These are phyloP conservation scores for Ambrosiella xylebori DNA, from an alignment of 2,329 filamentous ascomycete species.

Conservation along the genomic window DNA sequence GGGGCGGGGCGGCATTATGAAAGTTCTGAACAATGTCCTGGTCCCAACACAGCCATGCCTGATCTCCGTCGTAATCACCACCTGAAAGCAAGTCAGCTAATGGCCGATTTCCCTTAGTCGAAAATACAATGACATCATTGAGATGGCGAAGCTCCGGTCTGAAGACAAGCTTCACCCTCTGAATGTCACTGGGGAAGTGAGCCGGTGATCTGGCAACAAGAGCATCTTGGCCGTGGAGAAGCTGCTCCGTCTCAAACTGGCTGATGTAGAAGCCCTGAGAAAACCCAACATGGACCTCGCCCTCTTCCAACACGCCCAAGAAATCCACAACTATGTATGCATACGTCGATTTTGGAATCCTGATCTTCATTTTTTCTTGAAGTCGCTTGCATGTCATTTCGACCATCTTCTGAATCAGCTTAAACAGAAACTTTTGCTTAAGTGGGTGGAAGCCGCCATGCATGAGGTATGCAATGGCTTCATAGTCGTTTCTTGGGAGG, in stretches of 20 bases:
- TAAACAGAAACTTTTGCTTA: constrained; percentile 30
- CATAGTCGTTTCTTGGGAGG: constrained; percentile 31
- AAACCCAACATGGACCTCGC: constrained; percentile 52
- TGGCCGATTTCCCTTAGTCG: constrained; percentile 40
- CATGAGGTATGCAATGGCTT: constrained; percentile 37
- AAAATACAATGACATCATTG: constrained; percentile 67
- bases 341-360: constrained; percentile 42
- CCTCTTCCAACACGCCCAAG: constrained; percentile 37
- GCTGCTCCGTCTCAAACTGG: constrained; percentile 30
- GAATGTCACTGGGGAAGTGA: constrained; percentile 54
- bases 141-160: constrained; percentile 45
- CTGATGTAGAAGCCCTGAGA: constrained; percentile 44
- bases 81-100: constrained; percentile 57
- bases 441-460: constrained; percentile 41
- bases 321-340: constrained; percentile 56
- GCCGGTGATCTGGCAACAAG: constrained; percentile 55
- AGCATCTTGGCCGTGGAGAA: constrained; percentile 40
- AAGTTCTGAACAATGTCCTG: constrained; percentile 48
- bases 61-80: constrained; percentile 68
- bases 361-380: constrained; percentile 40
- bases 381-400: constrained; percentile 35
- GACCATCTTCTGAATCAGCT: constrained; percentile 30
- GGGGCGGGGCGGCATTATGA: constrained; percentile 32
- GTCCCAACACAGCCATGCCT: constrained; percentile 66
- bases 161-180: constrained; percentile 44